phyloP scores from a whole-genome alignment of 2,329 filamentous ascomycete genomes.

The Fusarium sp. region DNA sequence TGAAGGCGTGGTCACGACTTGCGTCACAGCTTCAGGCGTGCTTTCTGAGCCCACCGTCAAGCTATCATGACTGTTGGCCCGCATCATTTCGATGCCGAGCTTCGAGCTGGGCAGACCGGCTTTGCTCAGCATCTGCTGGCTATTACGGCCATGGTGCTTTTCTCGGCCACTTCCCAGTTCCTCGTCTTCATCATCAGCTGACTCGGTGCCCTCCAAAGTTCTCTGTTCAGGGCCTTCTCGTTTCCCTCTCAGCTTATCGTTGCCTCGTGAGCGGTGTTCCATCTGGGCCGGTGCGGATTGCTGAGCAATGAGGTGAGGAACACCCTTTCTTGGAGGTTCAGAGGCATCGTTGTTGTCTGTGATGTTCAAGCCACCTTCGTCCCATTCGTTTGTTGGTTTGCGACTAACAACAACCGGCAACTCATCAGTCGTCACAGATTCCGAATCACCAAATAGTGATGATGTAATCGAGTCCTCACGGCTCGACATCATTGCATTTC shows the following conservation, averaged over 20 bases:
- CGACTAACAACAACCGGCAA: constrained; percentile 80
- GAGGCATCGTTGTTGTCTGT: constrained; percentile 60
- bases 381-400: constrained; percentile 82
- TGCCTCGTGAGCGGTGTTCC: constrained; percentile 68
- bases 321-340: constrained; percentile 55
- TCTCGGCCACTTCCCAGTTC: constrained; percentile 72
- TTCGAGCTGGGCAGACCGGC: constrained; percentile 81
- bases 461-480: constrained; percentile 90
- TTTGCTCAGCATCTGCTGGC: constrained; percentile 57
- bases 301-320: constrained; percentile 68
- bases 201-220: constrained; percentile 80
- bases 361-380: constrained; percentile 82
- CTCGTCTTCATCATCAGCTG: constrained; percentile 94
- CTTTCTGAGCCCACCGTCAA: constrained; percentile 66
- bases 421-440: constrained; percentile 82
- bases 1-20: constrained; percentile 62
- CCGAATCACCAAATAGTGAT: constrained; percentile 87
- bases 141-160: constrained; percentile 61
- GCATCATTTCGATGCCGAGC: constrained; percentile 96
- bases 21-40: constrained; percentile 63
- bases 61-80: constrained; percentile 93
- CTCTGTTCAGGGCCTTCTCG: constrained; percentile 80
- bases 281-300: constrained; percentile 74
- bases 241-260: constrained; percentile 80
- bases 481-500: constrained; percentile 83